Evolutionary conservation across 768 basidiomycete species (phyloP).

Genomic region (Pisolithus sp.): DNA sequence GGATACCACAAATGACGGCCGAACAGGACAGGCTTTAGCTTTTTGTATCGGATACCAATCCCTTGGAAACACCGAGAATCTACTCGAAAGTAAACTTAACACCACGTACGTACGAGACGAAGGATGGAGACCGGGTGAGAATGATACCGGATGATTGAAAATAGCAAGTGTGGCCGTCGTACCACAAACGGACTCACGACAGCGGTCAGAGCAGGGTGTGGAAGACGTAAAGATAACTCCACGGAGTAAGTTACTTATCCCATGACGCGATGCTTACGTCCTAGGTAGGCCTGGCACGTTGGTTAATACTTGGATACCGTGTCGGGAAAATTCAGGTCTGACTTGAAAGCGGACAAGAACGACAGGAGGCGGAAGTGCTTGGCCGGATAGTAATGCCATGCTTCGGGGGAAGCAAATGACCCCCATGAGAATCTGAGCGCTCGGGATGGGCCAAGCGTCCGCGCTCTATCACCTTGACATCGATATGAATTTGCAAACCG

Average conservation of each 20-base stretch:
- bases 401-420: neutral
- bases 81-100: neutral
- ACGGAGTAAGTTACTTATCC: too few species aligned
- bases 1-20: neutral
- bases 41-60: neutral
- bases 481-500: conserved; percentile 8
- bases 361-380: neutral
- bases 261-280: too few species aligned
- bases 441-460: neutral
- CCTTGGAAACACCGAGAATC: neutral
- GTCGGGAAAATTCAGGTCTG: too few species aligned
- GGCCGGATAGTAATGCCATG: neutral
- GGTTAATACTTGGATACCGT: too few species aligned
- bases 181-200: too few species aligned
- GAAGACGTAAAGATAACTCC: too few species aligned
- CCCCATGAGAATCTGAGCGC: neutral
- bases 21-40: neutral
- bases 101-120: too few species aligned
- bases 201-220: too few species aligned
- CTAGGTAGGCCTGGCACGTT: too few species aligned
- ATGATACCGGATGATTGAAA: too few species aligned
- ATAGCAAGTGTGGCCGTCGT: too few species aligned
- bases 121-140: too few species aligned
- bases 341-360: neutral
- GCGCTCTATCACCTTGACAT: neutral